phyloP scores from a whole-genome alignment of 169 alveolate species.

The Plasmodium vivax region DNA sequence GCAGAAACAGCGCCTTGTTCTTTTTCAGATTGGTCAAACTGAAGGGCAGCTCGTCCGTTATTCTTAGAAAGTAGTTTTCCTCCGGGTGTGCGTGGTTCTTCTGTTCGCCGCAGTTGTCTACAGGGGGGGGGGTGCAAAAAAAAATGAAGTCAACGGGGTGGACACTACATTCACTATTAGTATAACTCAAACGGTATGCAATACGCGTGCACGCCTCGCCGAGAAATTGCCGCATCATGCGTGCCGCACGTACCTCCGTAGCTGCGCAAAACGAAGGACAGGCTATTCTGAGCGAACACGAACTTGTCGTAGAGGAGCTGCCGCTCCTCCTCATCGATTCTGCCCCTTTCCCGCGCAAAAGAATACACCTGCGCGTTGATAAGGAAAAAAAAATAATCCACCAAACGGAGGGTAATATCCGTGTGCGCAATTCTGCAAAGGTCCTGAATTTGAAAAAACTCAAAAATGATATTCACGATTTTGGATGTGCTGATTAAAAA shows the following conservation, averaged over 20 bases:
- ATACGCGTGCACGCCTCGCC: background rate
- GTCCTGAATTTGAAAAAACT: conserved; percentile 59
- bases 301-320: conserved; percentile 24
- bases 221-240: background rate
- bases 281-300: conserved; percentile 30
- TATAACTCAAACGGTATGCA: background rate
- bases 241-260: conserved; percentile 26
- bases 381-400: conserved; percentile 64
- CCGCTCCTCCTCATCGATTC: conserved; percentile 32
- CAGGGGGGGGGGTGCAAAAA: conserved; percentile 1
- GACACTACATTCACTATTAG: background rate
- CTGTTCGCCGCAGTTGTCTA: conserved; percentile 2
- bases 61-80: conserved; percentile 44
- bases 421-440: conserved; percentile 39
- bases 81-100: background rate
- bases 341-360: conserved; percentile 4
- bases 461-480: conserved; percentile 39
- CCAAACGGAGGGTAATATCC: conserved; percentile 14
- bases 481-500: conserved; percentile 44
- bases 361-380: conserved; percentile 24
- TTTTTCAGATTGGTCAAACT: conserved; percentile 26
- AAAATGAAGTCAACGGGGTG: background rate
- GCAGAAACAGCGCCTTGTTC: conserved; percentile 34
- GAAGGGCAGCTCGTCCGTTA: conserved; percentile 23
- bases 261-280: conserved; percentile 24